Percentiles rank a stretch among this genome's conserved stretches.
phyloP scores from a whole-genome alignment of 2,329 filamentous ascomycete species.

The Fusarium caatingaense region DNA sequence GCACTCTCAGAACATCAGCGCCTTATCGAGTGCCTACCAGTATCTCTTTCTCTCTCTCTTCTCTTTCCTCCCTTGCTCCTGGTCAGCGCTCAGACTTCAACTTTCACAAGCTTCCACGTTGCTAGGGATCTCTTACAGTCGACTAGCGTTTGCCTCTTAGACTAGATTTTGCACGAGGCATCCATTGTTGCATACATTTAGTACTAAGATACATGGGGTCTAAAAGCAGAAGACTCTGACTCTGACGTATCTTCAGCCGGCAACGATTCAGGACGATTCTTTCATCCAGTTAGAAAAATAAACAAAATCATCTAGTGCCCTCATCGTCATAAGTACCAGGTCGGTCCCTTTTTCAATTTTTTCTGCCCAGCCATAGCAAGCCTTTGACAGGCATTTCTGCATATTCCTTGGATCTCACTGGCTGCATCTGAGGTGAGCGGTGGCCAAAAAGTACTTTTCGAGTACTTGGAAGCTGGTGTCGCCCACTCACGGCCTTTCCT shows the following conservation, averaged over 20 bases:
- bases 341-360: conserved; percentile 21
- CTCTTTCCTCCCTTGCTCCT: background rate
- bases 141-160: conserved; percentile 7
- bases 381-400: conserved; percentile 21
- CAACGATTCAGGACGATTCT: conserved; percentile 31
- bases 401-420: conserved; percentile 33
- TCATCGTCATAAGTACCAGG: conserved; percentile 35
- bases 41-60: background rate
- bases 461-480: conserved; percentile 31
- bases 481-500: conserved; percentile 47
- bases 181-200: background rate
- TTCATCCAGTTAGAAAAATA: conserved; percentile 22
- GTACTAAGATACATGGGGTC: background rate
- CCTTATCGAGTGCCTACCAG: too few relatives aligned
- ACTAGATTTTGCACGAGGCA: conserved; percentile 1
- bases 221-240: conserved; percentile 6
- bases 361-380: conserved; percentile 41
- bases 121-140: background rate
- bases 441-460: conserved; percentile 44
- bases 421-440: conserved; percentile 30
- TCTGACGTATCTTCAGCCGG: conserved; percentile 18
- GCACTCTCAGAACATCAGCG: background rate
- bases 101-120: conserved; percentile 20
- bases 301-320: conserved; percentile 13
- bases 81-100: background rate